Percentiles rank a stretch among this genome's conserved stretches.
Evolutionary conservation across 768 basidiomycete genomes (phyloP).

Genomic region (Austroboletus eburneus): DNA sequence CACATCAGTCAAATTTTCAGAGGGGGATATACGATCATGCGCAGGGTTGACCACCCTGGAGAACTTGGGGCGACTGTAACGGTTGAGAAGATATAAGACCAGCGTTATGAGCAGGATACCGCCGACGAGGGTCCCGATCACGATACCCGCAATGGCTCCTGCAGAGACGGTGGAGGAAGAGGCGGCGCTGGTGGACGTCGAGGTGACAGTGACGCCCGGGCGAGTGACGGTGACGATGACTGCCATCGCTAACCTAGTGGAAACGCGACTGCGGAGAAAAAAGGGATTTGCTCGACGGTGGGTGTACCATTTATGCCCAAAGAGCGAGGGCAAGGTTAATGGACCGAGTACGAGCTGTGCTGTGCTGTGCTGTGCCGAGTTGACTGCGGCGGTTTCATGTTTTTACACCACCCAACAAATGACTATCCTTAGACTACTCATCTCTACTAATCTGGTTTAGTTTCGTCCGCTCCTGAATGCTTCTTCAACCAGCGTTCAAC

Average conservation of each 20-base stretch:
- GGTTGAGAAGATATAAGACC: slow-evolving; percentile 11
- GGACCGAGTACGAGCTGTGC: too few relatives aligned
- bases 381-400: too few relatives aligned
- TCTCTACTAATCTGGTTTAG: too few relatives aligned
- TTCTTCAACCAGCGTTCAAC: slow-evolving; percentile 56
- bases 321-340: too few relatives aligned
- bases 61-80: slow-evolving; percentile 12
- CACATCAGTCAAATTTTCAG: not conserved
- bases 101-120: slow-evolving; percentile 9
- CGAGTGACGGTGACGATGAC: slow-evolving; percentile 8
- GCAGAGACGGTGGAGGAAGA: slow-evolving; percentile 6
- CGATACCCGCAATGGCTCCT: slow-evolving; percentile 16
- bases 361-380: too few relatives aligned
- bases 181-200: not conserved
- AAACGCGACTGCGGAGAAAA: not conserved
- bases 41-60: slow-evolving; percentile 12
- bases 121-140: slow-evolving; percentile 17
- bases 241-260: too few relatives aligned
- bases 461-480: not conserved
- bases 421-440: too few relatives aligned
- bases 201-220: not conserved
- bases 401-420: too few relatives aligned
- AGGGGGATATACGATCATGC: not conserved
- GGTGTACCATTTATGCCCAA: too few relatives aligned
- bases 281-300: not conserved